These are phyloP conservation scores for Moricandia arvensis DNA, from an alignment of 345 rosid genomes.

Conservation along the genomic window DNA sequence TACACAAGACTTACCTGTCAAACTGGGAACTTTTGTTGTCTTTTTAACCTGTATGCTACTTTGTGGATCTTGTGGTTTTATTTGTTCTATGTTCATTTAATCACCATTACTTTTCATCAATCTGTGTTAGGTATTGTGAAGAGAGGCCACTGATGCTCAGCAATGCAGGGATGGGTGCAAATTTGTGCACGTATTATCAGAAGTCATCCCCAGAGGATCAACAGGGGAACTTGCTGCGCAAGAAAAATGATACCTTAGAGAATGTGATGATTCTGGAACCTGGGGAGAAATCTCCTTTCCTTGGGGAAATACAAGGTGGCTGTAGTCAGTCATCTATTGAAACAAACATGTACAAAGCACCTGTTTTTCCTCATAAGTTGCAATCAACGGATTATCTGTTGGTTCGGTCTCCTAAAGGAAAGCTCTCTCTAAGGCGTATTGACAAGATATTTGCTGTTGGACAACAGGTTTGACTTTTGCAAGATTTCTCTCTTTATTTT, in stretches of 20 bases:
- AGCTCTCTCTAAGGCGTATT: conserved; percentile 85
- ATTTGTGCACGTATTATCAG: conserved; percentile 86
- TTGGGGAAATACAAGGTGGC: conserved; percentile 83
- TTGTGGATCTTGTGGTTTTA: no score
- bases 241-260: conserved; percentile 60
- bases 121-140: conserved; percentile 76
- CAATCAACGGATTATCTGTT: conserved; percentile 80
- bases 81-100: conserved; percentile 6
- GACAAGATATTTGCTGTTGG: conserved; percentile 85
- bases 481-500: conserved; percentile 9
- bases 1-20: conserved; percentile 4
- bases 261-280: conserved; percentile 69
- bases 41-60: conserved; percentile 1
- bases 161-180: conserved; percentile 97
- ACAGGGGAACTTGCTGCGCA: conserved; percentile 49
- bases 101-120: conserved; percentile 3
- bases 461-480: conserved; percentile 68
- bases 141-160: conserved; percentile 88
- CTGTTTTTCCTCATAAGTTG: conserved; percentile 79
- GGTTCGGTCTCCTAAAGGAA: conserved; percentile 92
- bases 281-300: conserved; percentile 91
- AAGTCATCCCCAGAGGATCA: conserved; percentile 77
- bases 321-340: conserved; percentile 78
- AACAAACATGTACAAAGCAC: conserved; percentile 96
- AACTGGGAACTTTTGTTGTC: not conserved